Conservation (phyloP, 2,329 filamentous ascomycete genomes). For the Trichophyton rubrum region DNA sequence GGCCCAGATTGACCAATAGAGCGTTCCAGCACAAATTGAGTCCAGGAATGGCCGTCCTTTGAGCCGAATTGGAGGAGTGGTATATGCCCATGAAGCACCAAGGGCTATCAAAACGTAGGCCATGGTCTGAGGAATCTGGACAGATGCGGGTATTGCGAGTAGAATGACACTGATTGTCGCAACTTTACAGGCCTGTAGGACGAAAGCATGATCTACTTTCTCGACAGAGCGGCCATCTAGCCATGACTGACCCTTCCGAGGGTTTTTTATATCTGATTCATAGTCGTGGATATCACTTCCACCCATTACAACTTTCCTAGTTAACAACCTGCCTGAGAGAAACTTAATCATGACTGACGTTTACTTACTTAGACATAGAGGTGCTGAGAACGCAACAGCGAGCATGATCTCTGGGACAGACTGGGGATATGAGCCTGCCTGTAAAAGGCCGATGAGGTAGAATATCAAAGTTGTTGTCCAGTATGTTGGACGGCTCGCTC, state of each 20-base stretch:
- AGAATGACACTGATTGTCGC: neutral
- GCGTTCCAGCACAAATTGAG: neutral
- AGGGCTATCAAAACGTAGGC: neutral
- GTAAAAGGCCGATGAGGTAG: neutral
- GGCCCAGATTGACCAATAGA: neutral
- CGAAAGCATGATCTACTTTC: neutral
- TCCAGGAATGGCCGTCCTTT: neutral
- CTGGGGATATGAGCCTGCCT: neutral
- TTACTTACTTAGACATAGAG: neutral
- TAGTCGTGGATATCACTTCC: neutral
- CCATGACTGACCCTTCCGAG: neutral
- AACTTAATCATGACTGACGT: neutral
- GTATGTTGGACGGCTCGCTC: neutral
- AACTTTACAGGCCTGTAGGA: neutral
- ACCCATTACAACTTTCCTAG: neutral
- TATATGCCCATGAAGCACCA: neutral
- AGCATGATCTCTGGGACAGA: neutral
- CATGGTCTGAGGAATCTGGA: neutral
- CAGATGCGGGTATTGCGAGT: neutral
- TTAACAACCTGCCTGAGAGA: neutral
- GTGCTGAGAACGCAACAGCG: neutral
- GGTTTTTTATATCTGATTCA: neutral
- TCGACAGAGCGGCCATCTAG: neutral
- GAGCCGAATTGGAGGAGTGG: neutral
- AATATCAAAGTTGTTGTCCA: neutral